Conservation (phyloP, 257 asterid species). For the Striga asiatica region DNA sequence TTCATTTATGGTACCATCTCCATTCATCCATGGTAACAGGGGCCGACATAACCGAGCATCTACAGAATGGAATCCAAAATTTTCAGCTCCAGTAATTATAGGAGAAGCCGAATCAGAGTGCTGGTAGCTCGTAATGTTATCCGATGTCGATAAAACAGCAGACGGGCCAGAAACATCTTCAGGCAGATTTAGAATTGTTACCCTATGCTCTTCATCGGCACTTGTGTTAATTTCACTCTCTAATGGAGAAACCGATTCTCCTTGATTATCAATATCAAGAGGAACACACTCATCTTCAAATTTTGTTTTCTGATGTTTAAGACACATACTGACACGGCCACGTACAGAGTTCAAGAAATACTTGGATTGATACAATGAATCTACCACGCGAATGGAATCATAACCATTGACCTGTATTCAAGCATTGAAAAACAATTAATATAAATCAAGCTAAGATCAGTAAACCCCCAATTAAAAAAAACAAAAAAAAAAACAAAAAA, state of each 20-base stretch:
- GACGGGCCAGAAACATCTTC: conserved; percentile 32
- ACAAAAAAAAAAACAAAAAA: too few relatives aligned
- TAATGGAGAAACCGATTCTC: conserved; percentile 12
- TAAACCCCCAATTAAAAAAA: not conserved
- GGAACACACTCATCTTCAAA: conserved; percentile 18
- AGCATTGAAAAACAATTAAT: conserved; percentile 2
- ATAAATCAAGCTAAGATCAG: conserved; percentile 10
- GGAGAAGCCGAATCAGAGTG: conserved; percentile 27
- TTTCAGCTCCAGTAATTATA: conserved; percentile 20
- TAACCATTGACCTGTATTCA: conserved; percentile 63
- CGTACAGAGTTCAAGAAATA: conserved; percentile 55
- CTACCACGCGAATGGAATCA: conserved; percentile 64
- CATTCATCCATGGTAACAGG: conserved; percentile 82
- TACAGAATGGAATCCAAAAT: conserved; percentile 18
- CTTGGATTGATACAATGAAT: conserved; percentile 69
- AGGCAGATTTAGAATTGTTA: conserved; percentile 71
- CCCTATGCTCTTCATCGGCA: conserved; percentile 44
- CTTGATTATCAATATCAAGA: conserved; percentile 14
- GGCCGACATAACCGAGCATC: conserved; percentile 39
- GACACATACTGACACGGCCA: conserved; percentile 20
- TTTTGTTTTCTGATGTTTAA: conserved; percentile 22
- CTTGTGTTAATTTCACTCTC: conserved; percentile 23
- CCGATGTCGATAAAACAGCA: conserved; percentile 20
- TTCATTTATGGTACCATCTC: conserved; percentile 75
- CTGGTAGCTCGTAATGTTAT: conserved; percentile 18